A percentile compares a stretch with the other conserved stretches of the same genome.
Conservation (phyloP, 176 grass and related monocot species). For the Stipa capillata region DNA sequence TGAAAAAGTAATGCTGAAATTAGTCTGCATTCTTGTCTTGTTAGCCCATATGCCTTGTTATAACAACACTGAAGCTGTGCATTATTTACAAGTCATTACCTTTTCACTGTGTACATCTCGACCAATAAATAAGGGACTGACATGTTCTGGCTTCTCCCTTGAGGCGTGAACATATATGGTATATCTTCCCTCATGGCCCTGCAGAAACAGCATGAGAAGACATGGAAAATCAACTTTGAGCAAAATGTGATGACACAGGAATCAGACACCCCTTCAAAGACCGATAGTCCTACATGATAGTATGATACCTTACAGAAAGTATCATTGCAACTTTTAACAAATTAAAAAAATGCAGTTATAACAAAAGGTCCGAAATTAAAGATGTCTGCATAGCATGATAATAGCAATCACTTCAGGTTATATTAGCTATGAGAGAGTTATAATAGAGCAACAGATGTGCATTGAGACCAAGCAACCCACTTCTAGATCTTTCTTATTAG, state of each 20-base stretch:
- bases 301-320: not conserved
- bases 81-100: conserved; percentile 29
- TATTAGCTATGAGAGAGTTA: not conserved
- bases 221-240: not conserved
- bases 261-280: not conserved
- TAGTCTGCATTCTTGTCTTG: not conserved
- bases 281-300: not conserved
- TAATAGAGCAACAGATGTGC: not conserved
- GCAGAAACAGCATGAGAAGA: conserved; percentile 7
- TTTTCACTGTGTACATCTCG: conserved; percentile 81
- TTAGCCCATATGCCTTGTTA: not conserved
- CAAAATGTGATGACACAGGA: not conserved
- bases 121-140: conserved; percentile 73
- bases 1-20: not conserved
- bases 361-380: not conserved
- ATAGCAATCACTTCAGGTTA: not conserved
- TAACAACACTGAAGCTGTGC: not conserved
- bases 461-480: not conserved
- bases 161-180: conserved; percentile 90
- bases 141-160: conserved; percentile 69
- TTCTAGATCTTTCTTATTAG: not conserved
- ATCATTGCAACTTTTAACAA: not conserved
- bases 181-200: conserved; percentile 87
- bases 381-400: not conserved
- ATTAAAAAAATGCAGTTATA: not conserved